These are phyloP conservation scores for Phytopythium oedochilum DNA, from an alignment of 352 stramenopile genomes.

Conservation along the genomic window DNA sequence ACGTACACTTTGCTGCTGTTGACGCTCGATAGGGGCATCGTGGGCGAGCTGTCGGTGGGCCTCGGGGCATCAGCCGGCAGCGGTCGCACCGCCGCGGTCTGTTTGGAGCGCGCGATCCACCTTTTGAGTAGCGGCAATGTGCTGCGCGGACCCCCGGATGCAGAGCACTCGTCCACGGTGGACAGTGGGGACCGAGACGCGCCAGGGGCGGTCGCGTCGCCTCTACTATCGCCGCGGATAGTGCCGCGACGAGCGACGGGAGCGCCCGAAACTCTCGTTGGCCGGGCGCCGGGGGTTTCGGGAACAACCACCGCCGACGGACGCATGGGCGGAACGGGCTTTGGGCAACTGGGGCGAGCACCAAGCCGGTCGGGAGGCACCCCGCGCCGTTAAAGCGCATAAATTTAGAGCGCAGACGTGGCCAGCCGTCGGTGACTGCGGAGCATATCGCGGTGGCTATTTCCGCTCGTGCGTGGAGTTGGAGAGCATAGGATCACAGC, in stretches of 20 bases:
- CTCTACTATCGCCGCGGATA: not conserved
- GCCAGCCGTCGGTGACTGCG: too few species aligned
- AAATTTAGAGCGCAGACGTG: not conserved
- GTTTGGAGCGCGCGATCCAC: not conserved
- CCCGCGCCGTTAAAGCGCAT: not conserved
- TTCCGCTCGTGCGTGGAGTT: not conserved
- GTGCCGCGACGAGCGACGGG: not conserved
- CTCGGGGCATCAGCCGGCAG: not conserved
- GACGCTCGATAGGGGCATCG: not conserved
- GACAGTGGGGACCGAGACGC: not conserved
- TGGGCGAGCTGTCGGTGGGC: not conserved
- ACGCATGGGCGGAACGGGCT: not conserved
- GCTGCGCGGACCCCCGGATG: not conserved
- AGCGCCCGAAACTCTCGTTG: not conserved
- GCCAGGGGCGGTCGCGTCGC: not conserved
- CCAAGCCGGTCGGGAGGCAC: not conserved
- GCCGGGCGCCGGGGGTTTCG: not conserved
- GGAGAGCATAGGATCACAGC: not conserved
- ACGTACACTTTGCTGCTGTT: constrained; percentile 2
- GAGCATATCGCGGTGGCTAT: too few species aligned
- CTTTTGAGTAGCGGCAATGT: not conserved
- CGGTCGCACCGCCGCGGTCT: not conserved
- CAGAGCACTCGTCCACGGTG: not conserved
- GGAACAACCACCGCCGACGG: not conserved
- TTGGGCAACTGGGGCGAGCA: not conserved